These are phyloP conservation scores for Inosperma sp. DNA, from an alignment of 768 basidiomycete species.

Conservation along the genomic window DNA sequence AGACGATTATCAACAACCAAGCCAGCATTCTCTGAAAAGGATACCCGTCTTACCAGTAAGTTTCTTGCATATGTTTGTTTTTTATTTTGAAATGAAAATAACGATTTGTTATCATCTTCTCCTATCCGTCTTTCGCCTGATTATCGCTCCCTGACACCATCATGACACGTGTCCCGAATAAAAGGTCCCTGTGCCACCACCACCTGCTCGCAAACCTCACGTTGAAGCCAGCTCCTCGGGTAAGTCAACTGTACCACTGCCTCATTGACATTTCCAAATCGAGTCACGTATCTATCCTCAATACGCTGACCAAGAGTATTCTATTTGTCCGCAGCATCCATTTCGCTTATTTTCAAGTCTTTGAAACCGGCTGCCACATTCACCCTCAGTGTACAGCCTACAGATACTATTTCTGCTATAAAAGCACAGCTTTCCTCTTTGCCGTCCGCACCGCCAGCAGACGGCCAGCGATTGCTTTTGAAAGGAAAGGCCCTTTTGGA, in stretches of 20 bases:
- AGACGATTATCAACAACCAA: conserved; percentile 75
- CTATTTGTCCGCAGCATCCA: conserved; percentile 33
- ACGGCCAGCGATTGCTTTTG: conserved; percentile 79
- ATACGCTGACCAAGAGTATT: neutral
- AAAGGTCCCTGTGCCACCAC: conserved; percentile 56
- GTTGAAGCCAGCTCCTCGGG: conserved; percentile 21
- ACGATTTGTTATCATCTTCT: neutral
- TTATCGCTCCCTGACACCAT: neutral
- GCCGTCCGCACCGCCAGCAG: conserved; percentile 67
- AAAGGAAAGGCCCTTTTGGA: conserved; percentile 95
- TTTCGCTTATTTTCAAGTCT: conserved; percentile 85
- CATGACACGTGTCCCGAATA: conserved; percentile 1
- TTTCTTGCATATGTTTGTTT: neutral
- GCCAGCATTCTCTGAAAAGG: conserved; percentile 58
- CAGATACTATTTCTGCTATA: conserved; percentile 79
- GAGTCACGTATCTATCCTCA: neutral
- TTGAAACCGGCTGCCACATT: conserved; percentile 80
- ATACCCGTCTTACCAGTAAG: conserved; percentile 67
- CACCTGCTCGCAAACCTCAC: conserved; percentile 48
- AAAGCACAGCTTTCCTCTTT: conserved; percentile 70
- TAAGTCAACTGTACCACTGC: conserved; percentile 10
- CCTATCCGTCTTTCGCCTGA: neutral
- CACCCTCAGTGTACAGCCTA: conserved; percentile 64
- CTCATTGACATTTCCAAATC: neutral
- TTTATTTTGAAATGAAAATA: neutral